Evolutionary conservation across 2,329 filamentous ascomycete species (phyloP), one percentile per base, ranked within the genome.

Genomic region (Monosporascus sp.): DNA sequence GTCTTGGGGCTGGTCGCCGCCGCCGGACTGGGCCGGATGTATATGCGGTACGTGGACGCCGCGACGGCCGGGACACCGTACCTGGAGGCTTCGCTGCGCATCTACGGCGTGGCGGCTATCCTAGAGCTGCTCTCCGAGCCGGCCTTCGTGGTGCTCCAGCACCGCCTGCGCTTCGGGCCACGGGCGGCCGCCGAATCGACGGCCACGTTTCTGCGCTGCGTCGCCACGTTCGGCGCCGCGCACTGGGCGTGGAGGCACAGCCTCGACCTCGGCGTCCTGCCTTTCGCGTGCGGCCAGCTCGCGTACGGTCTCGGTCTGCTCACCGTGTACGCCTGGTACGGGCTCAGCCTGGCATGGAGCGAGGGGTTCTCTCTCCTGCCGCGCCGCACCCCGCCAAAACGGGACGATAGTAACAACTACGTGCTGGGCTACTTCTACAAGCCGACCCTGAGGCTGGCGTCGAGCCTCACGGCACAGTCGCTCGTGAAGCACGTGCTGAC

Each of bases 401-500:
- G 22, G 24, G n/a, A 41, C 2, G 24, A 40, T 3, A 37, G 60
- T 0, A 20, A 53, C 5, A 60, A 68, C n/a, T 87, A 85, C 63
- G 63, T 82, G 46, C 60, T 78, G 4, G 77, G 77, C 2, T 80
- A 80, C 57, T 90, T 97, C 66, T 88, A 89, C 55, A 74, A 74
- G 11, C 80, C 85, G 2, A 84, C 95, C 1, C 73, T 94, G 28
- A 80, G 80, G 17, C 80, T 97, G 3, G 88, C 88, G 4, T 78
- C 80, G n/a, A 95, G 87, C 64, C 82, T 97, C 69, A 93, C 91
- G 72, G 75, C 91, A 7, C 94, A 99, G 72, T 92, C 89, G 37
- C 73, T 91, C 20, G 84, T 97, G 64, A 99, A 99, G 71, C 93
- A 97, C 68, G 68, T 97, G 50, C 81, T 99, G 50, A 97, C 94